These are phyloP conservation scores for Rhododendron mucronatum DNA, from an alignment of 148 eudicot genomes.

Conservation along the genomic window DNA sequence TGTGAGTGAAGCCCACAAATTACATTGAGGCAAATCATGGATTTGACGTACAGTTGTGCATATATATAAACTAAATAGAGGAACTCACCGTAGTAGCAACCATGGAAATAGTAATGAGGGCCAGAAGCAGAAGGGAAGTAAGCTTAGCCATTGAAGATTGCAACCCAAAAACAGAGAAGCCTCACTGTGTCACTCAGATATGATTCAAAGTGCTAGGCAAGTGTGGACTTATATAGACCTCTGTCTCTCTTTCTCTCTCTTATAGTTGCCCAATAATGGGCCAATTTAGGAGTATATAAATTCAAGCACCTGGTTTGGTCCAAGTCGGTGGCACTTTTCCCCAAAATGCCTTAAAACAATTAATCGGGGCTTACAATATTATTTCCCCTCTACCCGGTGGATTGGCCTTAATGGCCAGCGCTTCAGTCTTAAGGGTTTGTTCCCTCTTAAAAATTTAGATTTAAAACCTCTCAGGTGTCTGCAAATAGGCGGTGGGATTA, in stretches of 20 bases:
- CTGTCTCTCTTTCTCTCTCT: not conserved
- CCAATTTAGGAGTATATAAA: not conserved
- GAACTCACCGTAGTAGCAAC: slow-evolving; percentile 17
- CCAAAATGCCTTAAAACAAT: not conserved
- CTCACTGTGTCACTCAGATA: not conserved
- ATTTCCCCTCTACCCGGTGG: no score
- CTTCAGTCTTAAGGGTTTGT: no score
- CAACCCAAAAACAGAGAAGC: not conserved
- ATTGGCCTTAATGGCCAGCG: no score
- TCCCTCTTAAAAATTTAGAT: no score
- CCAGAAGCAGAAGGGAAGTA: slow-evolving; percentile 18
- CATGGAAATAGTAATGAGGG: slow-evolving; percentile 18
- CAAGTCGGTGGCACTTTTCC: not conserved
- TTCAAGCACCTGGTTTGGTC: not conserved
- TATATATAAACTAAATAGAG: no score
- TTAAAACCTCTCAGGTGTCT: no score
- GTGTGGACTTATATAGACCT: slow-evolving; percentile 13
- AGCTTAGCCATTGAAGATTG: slow-evolving; percentile 18
- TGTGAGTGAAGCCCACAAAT: not conserved
- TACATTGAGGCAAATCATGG: not conserved
- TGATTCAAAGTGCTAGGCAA: not conserved
- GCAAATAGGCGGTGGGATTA: no score
- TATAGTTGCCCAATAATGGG: not conserved
- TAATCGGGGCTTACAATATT: not conserved
- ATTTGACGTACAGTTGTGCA: not conserved